Conservation (phyloP, 768 basidiomycete genomes). For the Phaffia tasmanica region DNA sequence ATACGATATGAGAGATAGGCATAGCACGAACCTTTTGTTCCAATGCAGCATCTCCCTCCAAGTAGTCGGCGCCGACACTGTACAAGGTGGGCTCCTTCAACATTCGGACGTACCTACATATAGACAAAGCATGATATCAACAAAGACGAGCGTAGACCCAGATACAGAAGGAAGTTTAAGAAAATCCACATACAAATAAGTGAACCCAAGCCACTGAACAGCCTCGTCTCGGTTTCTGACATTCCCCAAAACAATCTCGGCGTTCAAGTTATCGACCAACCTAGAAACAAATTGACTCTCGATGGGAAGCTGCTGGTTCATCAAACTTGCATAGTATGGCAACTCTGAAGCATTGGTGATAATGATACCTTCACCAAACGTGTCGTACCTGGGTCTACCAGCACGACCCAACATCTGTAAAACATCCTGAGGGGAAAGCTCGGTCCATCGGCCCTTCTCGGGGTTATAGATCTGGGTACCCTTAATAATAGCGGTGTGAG, state of each 20-base stretch:
- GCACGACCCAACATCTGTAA: constrained; percentile 98
- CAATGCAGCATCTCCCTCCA: constrained; percentile 67
- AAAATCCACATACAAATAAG: constrained; percentile 59
- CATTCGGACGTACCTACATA: constrained; percentile 79
- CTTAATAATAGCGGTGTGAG: constrained; percentile 97
- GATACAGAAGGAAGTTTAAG: background rate
- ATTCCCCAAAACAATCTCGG: constrained; percentile 90
- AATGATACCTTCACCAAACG: constrained; percentile 92
- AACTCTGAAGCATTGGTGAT: constrained; percentile 96
- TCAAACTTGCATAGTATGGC: constrained; percentile 86
- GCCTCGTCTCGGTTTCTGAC: constrained; percentile 93
- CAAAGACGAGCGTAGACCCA: background rate
- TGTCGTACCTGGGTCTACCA: constrained; percentile 93
- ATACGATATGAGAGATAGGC: background rate
- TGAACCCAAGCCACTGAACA: constrained; percentile 93
- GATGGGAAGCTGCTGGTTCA: constrained; percentile 96
- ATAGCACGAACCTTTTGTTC: constrained; percentile 58
- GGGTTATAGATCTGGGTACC: constrained; percentile 99
- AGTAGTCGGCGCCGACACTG: constrained; percentile 77
- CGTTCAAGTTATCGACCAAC: constrained; percentile 89
- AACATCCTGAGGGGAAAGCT: constrained; percentile 88
- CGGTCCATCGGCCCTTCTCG: constrained; percentile 95
- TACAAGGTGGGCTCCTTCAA: constrained; percentile 78
- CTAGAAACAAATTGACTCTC: constrained; percentile 88
- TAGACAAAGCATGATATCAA: constrained; percentile 22